Evolutionary conservation across 352 stramenopile genomes (phyloP).

Genomic region (Phytophthora hybrid): DNA sequence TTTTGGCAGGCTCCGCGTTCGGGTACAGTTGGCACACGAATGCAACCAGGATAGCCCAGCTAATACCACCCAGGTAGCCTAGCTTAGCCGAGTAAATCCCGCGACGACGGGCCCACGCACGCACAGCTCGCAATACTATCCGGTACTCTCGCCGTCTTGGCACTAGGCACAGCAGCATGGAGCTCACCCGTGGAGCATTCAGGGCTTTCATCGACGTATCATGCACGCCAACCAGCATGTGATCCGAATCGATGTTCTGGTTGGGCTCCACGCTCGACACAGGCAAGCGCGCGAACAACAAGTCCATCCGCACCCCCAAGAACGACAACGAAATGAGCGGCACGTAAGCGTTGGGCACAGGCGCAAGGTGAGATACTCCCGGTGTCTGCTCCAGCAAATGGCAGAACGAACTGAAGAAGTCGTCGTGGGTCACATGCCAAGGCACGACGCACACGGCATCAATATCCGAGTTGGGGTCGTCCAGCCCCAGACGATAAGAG

Average conservation of each 20-base stretch:
- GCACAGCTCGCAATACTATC: slow-evolving; percentile 77
- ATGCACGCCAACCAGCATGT: slow-evolving; percentile 94
- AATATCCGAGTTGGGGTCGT: slow-evolving; percentile 87
- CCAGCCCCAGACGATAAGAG: slow-evolving; percentile 86
- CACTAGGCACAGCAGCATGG: slow-evolving; percentile 95
- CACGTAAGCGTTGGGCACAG: slow-evolving; percentile 92
- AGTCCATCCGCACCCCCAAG: slow-evolving; percentile 89
- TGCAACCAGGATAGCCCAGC: slow-evolving; percentile 97
- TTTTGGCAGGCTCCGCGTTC: slow-evolving; percentile 69
- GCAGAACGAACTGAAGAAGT: slow-evolving; percentile 89
- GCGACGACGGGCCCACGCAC: slow-evolving; percentile 82
- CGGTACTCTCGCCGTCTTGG: slow-evolving; percentile 91
- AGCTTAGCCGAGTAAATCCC: slow-evolving; percentile 98
- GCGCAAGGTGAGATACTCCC: slow-evolving; percentile 78
- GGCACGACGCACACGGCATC: slow-evolving; percentile 86
- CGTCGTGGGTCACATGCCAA: slow-evolving; percentile 82
- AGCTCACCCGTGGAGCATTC: slow-evolving; percentile 95
- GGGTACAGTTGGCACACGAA: slow-evolving; percentile 94
- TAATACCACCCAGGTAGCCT: slow-evolving; percentile 98
- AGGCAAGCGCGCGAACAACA: slow-evolving; percentile 90
- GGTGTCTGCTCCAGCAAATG: slow-evolving; percentile 65
- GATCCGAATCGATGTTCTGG: slow-evolving; percentile 87
- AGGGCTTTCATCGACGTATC: slow-evolving; percentile 94
- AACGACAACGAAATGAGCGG: slow-evolving; percentile 93
- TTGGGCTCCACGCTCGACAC: slow-evolving; percentile 68